Conservation (phyloP, 75 land plant genomes). For the Selaginella tamariscina region DNA sequence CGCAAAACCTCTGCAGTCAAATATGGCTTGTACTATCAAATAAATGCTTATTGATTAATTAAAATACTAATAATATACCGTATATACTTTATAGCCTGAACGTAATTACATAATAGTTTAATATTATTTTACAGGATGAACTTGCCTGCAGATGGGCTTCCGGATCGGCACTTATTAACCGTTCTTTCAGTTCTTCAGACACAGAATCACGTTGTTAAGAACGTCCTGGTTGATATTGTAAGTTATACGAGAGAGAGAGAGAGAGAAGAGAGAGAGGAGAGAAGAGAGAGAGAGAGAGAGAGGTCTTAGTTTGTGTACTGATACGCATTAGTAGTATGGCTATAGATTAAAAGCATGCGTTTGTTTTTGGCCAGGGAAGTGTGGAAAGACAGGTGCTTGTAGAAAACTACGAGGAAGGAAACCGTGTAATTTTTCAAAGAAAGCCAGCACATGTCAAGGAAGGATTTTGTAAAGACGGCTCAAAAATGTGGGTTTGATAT, state of each 20-base stretch:
- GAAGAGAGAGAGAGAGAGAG: too few relatives aligned
- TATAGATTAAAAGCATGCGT: too few relatives aligned
- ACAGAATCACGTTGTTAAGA: slow-evolving; percentile 52
- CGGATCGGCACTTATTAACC: slow-evolving; percentile 59
- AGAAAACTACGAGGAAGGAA: slow-evolving; percentile 59
- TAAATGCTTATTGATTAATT: not conserved
- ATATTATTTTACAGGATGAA: slow-evolving; percentile 34
- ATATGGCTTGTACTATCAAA: too few relatives aligned
- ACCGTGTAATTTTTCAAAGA: slow-evolving; percentile 52
- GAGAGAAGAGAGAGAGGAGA: too few relatives aligned
- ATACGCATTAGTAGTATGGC: too few relatives aligned
- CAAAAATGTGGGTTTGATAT: slow-evolving; percentile 47
- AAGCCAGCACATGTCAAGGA: slow-evolving; percentile 61
- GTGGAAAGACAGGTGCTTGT: slow-evolving; percentile 94
- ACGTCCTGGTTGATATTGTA: slow-evolving; percentile 85
- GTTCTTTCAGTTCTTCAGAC: slow-evolving; percentile 48
- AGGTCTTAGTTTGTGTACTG: not conserved
- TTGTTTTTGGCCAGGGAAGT: slow-evolving; percentile 36
- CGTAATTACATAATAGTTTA: not conserved
- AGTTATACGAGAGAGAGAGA: slow-evolving; percentile 3
- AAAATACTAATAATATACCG: not conserved
- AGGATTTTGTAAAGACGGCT: slow-evolving; percentile 65
- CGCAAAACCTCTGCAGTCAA: too few relatives aligned
- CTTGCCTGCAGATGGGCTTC: slow-evolving; percentile 60
- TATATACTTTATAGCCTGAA: too few relatives aligned